Conservation (phyloP, 1,284 basidiomycete species). For the Violaceomyces palustris region DNA sequence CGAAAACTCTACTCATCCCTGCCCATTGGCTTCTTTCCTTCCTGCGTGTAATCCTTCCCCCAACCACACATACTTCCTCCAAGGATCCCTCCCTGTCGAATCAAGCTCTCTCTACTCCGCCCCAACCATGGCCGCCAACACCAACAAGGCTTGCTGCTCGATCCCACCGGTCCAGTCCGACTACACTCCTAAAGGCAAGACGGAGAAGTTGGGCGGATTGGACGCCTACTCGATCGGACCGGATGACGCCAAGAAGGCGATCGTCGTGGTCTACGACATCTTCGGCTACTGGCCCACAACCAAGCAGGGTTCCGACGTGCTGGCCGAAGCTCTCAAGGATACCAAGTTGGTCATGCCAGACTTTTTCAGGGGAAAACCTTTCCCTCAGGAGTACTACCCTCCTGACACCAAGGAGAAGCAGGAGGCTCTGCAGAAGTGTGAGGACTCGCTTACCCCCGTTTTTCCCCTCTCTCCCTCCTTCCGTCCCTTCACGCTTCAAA, state of each 20-base stretch:
- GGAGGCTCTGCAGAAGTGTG: conserved; percentile 59
- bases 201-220: conserved; percentile 33
- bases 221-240: conserved; percentile 48
- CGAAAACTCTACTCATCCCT: too few relatives aligned
- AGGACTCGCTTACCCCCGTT: too few relatives aligned
- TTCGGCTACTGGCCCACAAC: conserved; percentile 60
- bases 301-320: conserved; percentile 59
- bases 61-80: too few relatives aligned
- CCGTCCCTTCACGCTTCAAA: too few relatives aligned
- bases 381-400: conserved; percentile 59
- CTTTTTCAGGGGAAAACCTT: conserved; percentile 61
- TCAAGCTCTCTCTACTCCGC: too few relatives aligned
- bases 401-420: conserved; percentile 56
- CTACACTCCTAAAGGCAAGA: conserved; percentile 56
- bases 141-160: conserved; percentile 55
- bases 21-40: too few relatives aligned
- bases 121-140: conserved; percentile 33
- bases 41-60: too few relatives aligned
- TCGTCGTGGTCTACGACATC: conserved; percentile 64
- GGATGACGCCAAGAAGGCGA: conserved; percentile 57
- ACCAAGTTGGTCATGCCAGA: conserved; percentile 63
- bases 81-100: too few relatives aligned
- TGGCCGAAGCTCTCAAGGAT: conserved; percentile 56
- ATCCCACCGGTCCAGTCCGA: conserved; percentile 56
- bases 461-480: too few relatives aligned